These are phyloP conservation scores for Jacaranda mimosifolia DNA, from an alignment of 257 asterid species.

Conservation along the genomic window DNA sequence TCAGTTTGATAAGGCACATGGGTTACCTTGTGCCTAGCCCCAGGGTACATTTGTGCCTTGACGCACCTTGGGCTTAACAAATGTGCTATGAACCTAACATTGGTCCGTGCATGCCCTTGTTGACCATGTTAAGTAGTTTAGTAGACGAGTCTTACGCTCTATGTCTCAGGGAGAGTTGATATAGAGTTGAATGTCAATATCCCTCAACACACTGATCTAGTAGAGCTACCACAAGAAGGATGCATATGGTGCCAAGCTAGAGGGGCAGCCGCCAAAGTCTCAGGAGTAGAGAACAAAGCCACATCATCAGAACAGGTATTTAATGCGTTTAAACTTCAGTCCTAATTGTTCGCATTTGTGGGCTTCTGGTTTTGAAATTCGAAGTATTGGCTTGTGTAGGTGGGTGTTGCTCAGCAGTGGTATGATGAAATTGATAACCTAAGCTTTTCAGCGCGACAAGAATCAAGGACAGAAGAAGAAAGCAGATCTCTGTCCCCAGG, in stretches of 20 bases:
- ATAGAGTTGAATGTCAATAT: conserved; percentile 63
- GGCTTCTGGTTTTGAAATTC: conserved; percentile 31
- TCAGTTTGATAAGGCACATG: background rate
- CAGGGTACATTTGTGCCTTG: background rate
- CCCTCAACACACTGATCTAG: conserved; percentile 69
- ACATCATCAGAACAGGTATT: conserved; percentile 66
- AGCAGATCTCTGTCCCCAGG: conserved; percentile 12
- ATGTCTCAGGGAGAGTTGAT: conserved; percentile 71
- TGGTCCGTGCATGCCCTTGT: background rate
- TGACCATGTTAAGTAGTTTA: background rate
- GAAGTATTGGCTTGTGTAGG: conserved; percentile 52
- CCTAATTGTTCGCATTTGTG: conserved; percentile 16
- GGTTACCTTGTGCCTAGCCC: background rate
- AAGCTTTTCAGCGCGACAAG: conserved; percentile 51
- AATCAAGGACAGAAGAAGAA: conserved; percentile 43
- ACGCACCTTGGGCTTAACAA: background rate
- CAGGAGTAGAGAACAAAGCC: conserved; percentile 56
- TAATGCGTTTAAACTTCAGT: background rate
- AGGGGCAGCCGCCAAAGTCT: conserved; percentile 84
- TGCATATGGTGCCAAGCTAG: conserved; percentile 88
- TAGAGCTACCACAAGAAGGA: conserved; percentile 77
- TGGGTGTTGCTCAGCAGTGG: conserved; percentile 77
- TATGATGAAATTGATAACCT: conserved; percentile 80
- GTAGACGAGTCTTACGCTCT: conserved; percentile 21
- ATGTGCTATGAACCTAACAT: background rate